phyloP scores from a whole-genome alignment of 176 grass and related monocot genomes.

The Musa acuminata region DNA sequence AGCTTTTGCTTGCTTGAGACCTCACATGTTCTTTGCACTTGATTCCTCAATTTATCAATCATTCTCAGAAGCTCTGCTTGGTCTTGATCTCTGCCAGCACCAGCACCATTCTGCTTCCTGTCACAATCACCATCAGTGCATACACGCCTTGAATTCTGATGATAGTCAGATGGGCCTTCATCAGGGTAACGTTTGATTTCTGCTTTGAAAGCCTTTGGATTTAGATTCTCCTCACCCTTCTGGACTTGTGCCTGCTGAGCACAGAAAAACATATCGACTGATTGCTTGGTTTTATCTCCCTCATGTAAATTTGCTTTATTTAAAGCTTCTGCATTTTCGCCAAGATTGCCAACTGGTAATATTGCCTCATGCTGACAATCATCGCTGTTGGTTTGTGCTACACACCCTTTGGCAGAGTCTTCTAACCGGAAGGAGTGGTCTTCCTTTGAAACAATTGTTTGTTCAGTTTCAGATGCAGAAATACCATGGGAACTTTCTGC shows the following conservation, averaged over 20 bases:
- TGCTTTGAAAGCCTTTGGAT: too few species aligned
- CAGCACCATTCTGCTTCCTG: constrained; percentile 25
- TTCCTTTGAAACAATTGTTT: constrained; percentile 25
- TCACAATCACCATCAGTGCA: constrained; percentile 18
- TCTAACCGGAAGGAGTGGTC: constrained; percentile 26
- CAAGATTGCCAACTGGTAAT: constrained; percentile 22
- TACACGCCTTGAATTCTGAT: constrained; percentile 18
- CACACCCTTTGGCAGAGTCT: constrained; percentile 19
- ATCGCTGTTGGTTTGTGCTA: constrained; percentile 20
- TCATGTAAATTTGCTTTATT: not conserved
- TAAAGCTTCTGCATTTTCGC: not conserved
- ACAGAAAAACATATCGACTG: not conserved
- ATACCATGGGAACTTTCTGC: constrained; percentile 19
- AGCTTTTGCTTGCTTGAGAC: constrained; percentile 29
- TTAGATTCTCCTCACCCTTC: constrained; percentile 7
- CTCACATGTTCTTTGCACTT: constrained; percentile 66
- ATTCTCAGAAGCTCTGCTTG: constrained; percentile 55
- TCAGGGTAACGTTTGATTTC: not conserved
- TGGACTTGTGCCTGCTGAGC: not conserved
- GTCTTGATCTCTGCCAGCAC: constrained; percentile 66
- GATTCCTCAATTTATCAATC: constrained; percentile 83
- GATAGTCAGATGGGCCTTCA: constrained; percentile 33
- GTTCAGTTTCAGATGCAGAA: constrained; percentile 19
- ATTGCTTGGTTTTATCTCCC: constrained; percentile 17
- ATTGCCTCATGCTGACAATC: constrained; percentile 46